Base-by-base conservation (phyloP, 73 alveolate genomes). In the Symbiodinium pilosum region DNA sequence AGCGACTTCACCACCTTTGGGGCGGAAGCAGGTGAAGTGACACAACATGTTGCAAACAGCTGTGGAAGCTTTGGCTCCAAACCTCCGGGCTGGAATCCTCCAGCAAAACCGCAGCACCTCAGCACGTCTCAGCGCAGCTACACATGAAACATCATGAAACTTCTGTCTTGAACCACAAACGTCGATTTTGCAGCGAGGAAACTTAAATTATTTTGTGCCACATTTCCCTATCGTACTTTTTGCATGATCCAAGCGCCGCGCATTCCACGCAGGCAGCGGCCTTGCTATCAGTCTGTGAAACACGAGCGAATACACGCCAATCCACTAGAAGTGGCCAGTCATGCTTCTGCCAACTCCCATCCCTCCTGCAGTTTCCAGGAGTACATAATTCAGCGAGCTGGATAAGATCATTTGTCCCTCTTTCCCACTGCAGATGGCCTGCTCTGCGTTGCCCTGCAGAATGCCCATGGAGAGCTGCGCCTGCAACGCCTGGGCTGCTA, bases 1-100 rank as follows among this genome's bases (percentile, higher is more conserved):
- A 91, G 43, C 18, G 97, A 91, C 81, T 91, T 91, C 41, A 69
- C 89, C 36, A 91, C 97, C 97, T 91, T 14, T 34, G 44, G 11
- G 2, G 44, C 41, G 12, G 30, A 24, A 34, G 43, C 28, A 71
- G 43, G 9, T 47, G 59, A 6, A 47, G 59, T 47, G 59, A 47
- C 14, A 14, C 59, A 47, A 14, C 6, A 47, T 47, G 59, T 47
- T 47, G 59, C 59, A 14, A 14, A 14, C 59, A 14, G 14, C 59
- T 9, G n/a, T n/a, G 59, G 59, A 47, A 47, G 59, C 6, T 47
- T 6, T 14, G 59, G 38, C 21, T 64, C 41, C 81, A 18, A 5
- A n/a, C 81, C 81, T 64, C 81, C 32, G 81, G 81, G 81, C 81
- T 64, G 81, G 39, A 64, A 38, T 64, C 81, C 12, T 64, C 81